Evolutionary conservation across 768 basidiomycete species (phyloP).

Genomic region (Suillus spraguei): DNA sequence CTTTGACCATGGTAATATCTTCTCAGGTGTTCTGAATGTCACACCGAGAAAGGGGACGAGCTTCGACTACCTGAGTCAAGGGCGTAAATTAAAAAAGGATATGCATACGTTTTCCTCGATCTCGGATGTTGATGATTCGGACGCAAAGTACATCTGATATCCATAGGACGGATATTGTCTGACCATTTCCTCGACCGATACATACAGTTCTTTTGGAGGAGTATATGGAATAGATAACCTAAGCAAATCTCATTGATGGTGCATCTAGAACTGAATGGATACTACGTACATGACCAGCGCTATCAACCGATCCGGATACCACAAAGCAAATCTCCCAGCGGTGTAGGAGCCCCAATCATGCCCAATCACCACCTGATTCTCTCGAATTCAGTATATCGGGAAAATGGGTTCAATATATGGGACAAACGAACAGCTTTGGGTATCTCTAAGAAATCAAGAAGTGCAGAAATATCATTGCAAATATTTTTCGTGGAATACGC

Average conservation of each 20-base stretch:
- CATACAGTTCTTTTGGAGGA: constrained; percentile 54
- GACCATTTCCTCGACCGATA: constrained; percentile 54
- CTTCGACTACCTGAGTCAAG: constrained; percentile 19
- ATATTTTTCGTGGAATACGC: constrained; percentile 64
- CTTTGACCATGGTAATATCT: neutral
- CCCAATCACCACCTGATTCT: constrained; percentile 59
- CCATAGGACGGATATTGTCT: constrained; percentile 55
- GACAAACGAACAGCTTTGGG: constrained; percentile 51
- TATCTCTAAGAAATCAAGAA: constrained; percentile 60
- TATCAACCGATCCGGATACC: constrained; percentile 64
- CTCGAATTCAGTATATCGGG: neutral
- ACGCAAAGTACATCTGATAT: constrained; percentile 72
- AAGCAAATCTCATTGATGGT: constrained; percentile 10
- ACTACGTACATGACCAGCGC: constrained; percentile 65
- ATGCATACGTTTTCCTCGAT: constrained; percentile 58
- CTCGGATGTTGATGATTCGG: constrained; percentile 49
- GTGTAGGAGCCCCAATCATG: constrained; percentile 82
- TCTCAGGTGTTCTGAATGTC: constrained; percentile 13
- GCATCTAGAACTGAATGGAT: neutral
- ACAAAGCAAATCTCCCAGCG: constrained; percentile 68
- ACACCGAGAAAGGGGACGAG: constrained; percentile 21
- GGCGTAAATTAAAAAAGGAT: neutral
- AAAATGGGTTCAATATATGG: neutral
- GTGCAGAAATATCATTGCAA: constrained; percentile 62
- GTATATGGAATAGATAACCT: constrained; percentile 71